Evolutionary conservation across 768 basidiomycete species (phyloP).

Genomic region (Russula foetens): DNA sequence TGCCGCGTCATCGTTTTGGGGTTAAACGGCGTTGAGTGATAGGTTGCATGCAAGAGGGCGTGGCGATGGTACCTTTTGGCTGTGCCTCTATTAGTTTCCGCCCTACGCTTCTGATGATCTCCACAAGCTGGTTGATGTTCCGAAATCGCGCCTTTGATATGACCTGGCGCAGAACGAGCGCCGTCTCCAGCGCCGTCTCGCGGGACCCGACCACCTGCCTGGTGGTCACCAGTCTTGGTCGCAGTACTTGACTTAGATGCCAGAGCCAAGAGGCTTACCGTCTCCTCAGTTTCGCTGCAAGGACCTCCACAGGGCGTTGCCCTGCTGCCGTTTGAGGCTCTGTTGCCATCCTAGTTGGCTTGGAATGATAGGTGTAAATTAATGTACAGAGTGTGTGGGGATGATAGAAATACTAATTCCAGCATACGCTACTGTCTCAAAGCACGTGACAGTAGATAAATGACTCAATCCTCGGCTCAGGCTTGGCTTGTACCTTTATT

Average conservation of each 20-base stretch:
- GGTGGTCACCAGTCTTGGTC: slow-evolving; percentile 14
- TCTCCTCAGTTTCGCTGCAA: slow-evolving; percentile 62
- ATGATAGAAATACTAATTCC: too few species aligned
- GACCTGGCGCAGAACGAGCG: slow-evolving; percentile 82
- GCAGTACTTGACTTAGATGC: slow-evolving; percentile 1
- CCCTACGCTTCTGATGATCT: slow-evolving; percentile 73
- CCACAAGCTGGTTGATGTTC: slow-evolving; percentile 78
- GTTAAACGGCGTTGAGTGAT: slow-evolving; percentile 4
- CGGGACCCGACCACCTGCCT: slow-evolving; percentile 92
- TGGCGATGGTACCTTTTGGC: slow-evolving; percentile 65
- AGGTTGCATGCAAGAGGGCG: not conserved
- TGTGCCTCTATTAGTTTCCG: slow-evolving; percentile 80
- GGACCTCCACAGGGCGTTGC: slow-evolving; percentile 55
- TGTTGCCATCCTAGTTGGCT: slow-evolving; percentile 33
- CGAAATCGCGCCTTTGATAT: slow-evolving; percentile 81
- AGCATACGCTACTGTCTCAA: too few species aligned
- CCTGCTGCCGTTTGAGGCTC: slow-evolving; percentile 32
- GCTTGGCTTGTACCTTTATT: not conserved
- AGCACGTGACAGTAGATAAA: not conserved
- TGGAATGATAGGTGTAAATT: not conserved
- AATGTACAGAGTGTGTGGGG: not conserved
- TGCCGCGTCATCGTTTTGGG: not conserved
- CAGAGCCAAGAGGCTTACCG: slow-evolving; percentile 41
- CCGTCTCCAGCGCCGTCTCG: slow-evolving; percentile 82
- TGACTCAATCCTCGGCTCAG: too few species aligned